These are phyloP conservation scores for Saturnispora sekii DNA, from an alignment of 805 yeast species.

Conservation along the genomic window DNA sequence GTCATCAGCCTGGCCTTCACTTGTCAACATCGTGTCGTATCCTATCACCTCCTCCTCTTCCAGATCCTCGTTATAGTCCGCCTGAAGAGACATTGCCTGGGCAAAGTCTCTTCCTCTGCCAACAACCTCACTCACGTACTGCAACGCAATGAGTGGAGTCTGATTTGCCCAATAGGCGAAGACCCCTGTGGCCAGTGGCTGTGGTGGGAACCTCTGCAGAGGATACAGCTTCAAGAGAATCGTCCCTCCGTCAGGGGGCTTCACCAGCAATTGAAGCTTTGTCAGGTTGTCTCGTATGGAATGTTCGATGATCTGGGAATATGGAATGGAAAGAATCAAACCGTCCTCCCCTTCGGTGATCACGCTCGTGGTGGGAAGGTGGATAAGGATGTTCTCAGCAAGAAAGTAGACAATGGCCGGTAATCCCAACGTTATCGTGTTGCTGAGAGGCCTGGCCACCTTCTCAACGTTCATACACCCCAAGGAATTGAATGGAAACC, in stretches of 20 bases:
- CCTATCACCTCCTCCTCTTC: background rate
- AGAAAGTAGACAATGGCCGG: slow-evolving; percentile 20
- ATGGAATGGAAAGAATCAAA: slow-evolving; percentile 16
- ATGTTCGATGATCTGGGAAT: slow-evolving; percentile 15
- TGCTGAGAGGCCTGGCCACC: background rate
- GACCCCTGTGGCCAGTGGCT: slow-evolving; percentile 12
- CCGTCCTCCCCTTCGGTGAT: slow-evolving; percentile 4
- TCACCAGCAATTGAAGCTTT: slow-evolving; percentile 5
- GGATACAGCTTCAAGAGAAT: slow-evolving; percentile 13
- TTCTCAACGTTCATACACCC: background rate
- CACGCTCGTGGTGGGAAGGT: slow-evolving; percentile 11
- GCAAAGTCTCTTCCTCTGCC: slow-evolving; percentile 12
- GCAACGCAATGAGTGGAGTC: slow-evolving; percentile 14
- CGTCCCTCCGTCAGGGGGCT: background rate
- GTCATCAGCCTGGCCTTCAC: slow-evolving; percentile 23
- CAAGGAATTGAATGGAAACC: slow-evolving; percentile 8
- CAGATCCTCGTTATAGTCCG: background rate
- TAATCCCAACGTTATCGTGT: slow-evolving; percentile 10
- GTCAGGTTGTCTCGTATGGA: slow-evolving; percentile 16
- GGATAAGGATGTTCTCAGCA: slow-evolving; percentile 16
- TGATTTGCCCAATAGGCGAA: slow-evolving; percentile 16
- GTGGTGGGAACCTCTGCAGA: slow-evolving; percentile 13
- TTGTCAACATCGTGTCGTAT: slow-evolving; percentile 13
- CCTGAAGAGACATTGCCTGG: background rate
- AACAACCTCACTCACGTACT: slow-evolving; percentile 18